Base-by-base conservation (phyloP, 202 grass and related monocot species). In the Carex arenaria region DNA sequence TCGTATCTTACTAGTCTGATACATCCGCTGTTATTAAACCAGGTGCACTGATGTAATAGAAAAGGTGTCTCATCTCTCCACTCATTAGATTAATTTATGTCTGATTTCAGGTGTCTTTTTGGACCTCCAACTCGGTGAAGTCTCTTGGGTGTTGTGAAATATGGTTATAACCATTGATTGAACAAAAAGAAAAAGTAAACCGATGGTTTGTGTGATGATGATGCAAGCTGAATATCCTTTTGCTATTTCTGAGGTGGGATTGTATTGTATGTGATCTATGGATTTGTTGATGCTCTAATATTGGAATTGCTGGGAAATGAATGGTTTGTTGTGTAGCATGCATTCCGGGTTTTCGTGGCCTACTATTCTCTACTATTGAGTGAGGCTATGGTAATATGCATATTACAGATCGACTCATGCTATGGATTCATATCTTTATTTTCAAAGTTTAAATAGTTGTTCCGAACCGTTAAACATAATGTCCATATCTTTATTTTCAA, bases 111-210 rank as follows among this genome's bases (percentile, higher is more conserved):
- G 73, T 78, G 73, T 59, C 73, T 78, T 34, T 28, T 59, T 1
- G 73, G 73, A 57, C 59, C 73, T 78, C n/a, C 73, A 38, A 34
- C 73, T 57, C 52, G 73, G 53, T 78, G 31, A 78, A 59, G 31
- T 74, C 57, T 38, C 8, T 78, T 10, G 17, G 53, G 14, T 38
- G 51, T 59, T 36, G 59, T 19, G 47, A 78, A 59, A 34, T 78
- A 60, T 59, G 28, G 53, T 59, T 78, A 78, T 78, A 53, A 52
- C 30, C 53, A 59, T 78, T 78, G 32, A 26, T 78, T 28, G 12
- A 59, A 78, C 53, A 31, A 34, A 55, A 76, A 78, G 52, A 59
- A 78, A 62, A 78, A 12, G 73, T 15, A 78, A 59, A 78, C 72
- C 12, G 73, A 59, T 60, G 53, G 19, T 57, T 72, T 72, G 38